Evolutionary conservation across 495 filamentous ascomycete genomes (phyloP), one percentile per base, ranked within the genome.

Genomic region (Achaetomiella virescens): DNA sequence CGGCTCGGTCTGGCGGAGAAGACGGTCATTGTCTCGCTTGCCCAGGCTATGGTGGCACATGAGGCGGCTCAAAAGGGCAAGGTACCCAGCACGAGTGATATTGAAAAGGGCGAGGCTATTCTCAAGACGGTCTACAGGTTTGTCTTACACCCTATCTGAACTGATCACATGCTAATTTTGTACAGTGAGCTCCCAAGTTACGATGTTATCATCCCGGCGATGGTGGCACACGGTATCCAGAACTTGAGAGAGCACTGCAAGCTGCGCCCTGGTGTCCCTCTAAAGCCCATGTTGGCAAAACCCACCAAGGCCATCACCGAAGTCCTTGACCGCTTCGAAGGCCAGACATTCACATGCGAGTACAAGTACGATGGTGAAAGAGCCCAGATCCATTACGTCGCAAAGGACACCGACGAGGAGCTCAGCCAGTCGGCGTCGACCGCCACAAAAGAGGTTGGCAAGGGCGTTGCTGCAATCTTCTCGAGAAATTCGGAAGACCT

Each of bases 261-360:
- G 67, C 80, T 98, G 24, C 87, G 91, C 52, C 91, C 95, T 3
- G 93, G 93, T 55, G 86, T 98, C 21, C 93, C 93, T 18, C 81
- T 98, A 35, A 98, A 97, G 71, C 93, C 93, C 61, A 98, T 98
- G 93, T 82, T 98, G 74, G 93, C 93, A 6, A 97, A 97, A 62
- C 95, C 93, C 1, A 98, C 95, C 0, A 98, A 98, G 70, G 90
- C 93, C n/a, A 97, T 98, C 61, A 95, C 90, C 0, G 93, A 98
- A 70, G 95, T 98, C 0, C 83, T 97, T 1, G 93, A 98, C 71
- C 88, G 95, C 15, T 98, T 98, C 62, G 93, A 97, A 72, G 84
- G 87, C 35, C 91, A 95, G 67, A 86, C 87, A 6, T 98, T 97
- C 61, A 97, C 93, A 15, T 98, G 95, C 73, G 93, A 98, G 65